phyloP scores from a whole-genome alignment of 1,284 basidiomycete species.

The Mycena sp. region DNA sequence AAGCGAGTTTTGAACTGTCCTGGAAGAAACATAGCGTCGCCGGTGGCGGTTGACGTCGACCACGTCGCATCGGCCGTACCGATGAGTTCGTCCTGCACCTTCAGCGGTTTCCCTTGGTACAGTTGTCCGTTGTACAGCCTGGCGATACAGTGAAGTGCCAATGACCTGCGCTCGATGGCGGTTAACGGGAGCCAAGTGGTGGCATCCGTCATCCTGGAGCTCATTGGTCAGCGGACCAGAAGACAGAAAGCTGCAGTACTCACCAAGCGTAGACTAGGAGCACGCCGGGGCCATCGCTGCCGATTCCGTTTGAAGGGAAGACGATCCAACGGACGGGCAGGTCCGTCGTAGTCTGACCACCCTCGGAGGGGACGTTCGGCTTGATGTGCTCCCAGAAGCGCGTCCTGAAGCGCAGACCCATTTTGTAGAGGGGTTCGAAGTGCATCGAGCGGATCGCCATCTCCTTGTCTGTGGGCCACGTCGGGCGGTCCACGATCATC shows the following conservation, averaged over 20 bases:
- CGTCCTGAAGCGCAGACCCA: conserved; percentile 47
- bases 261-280: conserved; percentile 42
- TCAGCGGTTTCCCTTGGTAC: conserved; percentile 31
- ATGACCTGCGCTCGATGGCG: conserved; percentile 10
- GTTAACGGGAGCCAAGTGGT: too few relatives aligned
- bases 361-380: conserved; percentile 33
- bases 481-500: too few relatives aligned
- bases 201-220: too few relatives aligned
- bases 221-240: too few relatives aligned
- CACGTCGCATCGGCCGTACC: conserved; percentile 16
- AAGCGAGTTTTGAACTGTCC: conserved; percentile 35
- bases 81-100: not conserved
- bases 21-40: conserved; percentile 39
- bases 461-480: too few relatives aligned
- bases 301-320: too few relatives aligned
- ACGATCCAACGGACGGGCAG: conserved; percentile 45
- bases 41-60: conserved; percentile 34
- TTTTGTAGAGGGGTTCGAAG: conserved; percentile 43
- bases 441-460: conserved; percentile 43
- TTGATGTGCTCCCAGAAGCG: conserved; percentile 51
- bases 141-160: conserved; percentile 11
- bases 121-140: conserved; percentile 24
- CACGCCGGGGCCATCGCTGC: too few relatives aligned
- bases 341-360: conserved; percentile 48
- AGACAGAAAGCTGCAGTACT: not conserved